Evolutionary conservation across 1,139 yeast genomes (phyloP), one percentile per base, ranked within the genome.

Genomic region (Geotrichum candidum): DNA sequence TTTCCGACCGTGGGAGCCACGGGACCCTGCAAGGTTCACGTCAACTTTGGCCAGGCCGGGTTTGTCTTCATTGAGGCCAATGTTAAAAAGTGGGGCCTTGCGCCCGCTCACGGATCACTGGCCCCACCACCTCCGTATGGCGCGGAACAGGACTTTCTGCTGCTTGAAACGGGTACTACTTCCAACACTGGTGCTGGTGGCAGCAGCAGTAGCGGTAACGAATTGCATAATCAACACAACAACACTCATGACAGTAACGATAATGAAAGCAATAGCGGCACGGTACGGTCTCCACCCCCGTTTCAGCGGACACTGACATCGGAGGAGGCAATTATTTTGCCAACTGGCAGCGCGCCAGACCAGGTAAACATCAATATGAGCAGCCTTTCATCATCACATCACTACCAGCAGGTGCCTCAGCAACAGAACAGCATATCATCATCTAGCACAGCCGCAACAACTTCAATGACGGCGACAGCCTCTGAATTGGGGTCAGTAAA

Each of bases 61-160:
- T 94, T 85, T 76, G 97, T 94, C 1, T 92, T 89, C 79, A 90
- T 94, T 63, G 98, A 94, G 74, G 98, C 97, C 6, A 92, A 94
- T 73, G 96, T 90, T 38, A 82, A 90, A 68, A 92, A 91, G 73
- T 90, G 96, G 80, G 97, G 97, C 2, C 87, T 94, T 68, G 96
- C 96, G 33, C 87, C 88, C 55, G 82, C 84, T 52, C 85, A 78
- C 62, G 94, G 92, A 0, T 80, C 83, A 1, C 80, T 87, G 64
- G 90, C 90, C 2, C 87, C 90, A 1, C 94, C 94, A 1, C 94
- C 94, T 0, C 81, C 88, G 1, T 87, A 87, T 67, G 84, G 85
- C 45, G 77, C 78, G 33, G 83, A 80, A 62, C 77, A 76, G 10
- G 79, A 76, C 58, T 76, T 76, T 41, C 75, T 77, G 25, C 66